Conservation (phyloP, 306 rosid species). For the Mimosa bimucronata region DNA sequence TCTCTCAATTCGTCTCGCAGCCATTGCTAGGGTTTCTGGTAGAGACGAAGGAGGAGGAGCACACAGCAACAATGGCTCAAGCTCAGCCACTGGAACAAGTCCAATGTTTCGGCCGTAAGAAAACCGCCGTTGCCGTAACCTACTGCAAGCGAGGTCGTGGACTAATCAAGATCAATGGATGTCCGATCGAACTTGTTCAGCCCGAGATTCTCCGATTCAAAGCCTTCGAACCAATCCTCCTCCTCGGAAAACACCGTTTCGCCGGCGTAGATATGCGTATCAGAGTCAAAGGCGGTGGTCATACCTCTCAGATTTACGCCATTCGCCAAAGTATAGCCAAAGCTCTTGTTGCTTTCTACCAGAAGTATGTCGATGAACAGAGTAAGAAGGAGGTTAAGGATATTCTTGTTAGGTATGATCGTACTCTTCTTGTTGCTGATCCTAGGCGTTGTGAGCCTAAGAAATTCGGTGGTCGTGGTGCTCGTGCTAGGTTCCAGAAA, state of each 20-base stretch:
- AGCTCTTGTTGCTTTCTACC: background rate
- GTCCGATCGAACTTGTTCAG: background rate
- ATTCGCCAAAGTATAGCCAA: conserved; percentile 1
- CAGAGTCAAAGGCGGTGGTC: conserved; percentile 6
- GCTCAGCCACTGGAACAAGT: background rate
- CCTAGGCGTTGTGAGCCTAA: conserved; percentile 6
- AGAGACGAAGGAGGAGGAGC: background rate
- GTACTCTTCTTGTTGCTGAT: background rate
- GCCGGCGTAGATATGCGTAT: conserved; percentile 6
- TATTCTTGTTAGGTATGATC: background rate
- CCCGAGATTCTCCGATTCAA: conserved; percentile 5
- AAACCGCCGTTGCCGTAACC: background rate
- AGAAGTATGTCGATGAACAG: conserved; percentile 3
- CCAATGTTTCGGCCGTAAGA: background rate
- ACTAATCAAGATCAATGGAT: background rate
- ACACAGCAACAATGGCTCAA: background rate
- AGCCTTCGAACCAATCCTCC: conserved; percentile 3
- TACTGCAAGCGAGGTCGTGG: conserved; percentile 12
- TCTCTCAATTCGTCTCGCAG: background rate
- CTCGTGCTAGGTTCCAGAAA: conserved; percentile 12
- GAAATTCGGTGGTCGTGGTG: conserved; percentile 12
- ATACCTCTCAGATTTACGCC: background rate
- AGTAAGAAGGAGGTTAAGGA: background rate
- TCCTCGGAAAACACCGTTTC: background rate
- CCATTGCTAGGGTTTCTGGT: background rate